Evolutionary conservation across 2,329 filamentous ascomycete genomes (phyloP).

Genomic region (Xylaria multiplex): DNA sequence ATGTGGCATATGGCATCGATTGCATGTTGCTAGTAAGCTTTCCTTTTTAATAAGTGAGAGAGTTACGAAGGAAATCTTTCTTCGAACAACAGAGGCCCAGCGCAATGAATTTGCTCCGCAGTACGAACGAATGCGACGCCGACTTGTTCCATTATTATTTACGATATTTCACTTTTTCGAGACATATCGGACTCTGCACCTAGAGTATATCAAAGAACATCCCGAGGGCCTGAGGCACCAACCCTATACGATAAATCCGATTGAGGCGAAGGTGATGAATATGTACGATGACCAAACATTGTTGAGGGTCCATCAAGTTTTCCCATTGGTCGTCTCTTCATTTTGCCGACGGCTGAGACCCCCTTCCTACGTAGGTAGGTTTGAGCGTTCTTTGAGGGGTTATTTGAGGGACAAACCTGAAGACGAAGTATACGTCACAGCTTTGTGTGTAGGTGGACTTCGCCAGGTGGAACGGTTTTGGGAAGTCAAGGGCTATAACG

Average conservation of each 20-base stretch:
- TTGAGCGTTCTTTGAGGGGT: slow-evolving; percentile 70
- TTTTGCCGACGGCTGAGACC: slow-evolving; percentile 71
- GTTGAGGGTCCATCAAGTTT: slow-evolving; percentile 71
- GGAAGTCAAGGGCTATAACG: slow-evolving; percentile 74
- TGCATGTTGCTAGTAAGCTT: slow-evolving; percentile 72
- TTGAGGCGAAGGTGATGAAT: slow-evolving; percentile 69
- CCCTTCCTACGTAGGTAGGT: slow-evolving; percentile 70
- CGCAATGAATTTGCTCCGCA: slow-evolving; percentile 68
- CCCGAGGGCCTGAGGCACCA: slow-evolving; percentile 62
- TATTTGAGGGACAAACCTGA: slow-evolving; percentile 71
- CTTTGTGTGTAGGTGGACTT: slow-evolving; percentile 69
- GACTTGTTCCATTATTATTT: slow-evolving; percentile 71
- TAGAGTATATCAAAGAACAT: slow-evolving; percentile 65
- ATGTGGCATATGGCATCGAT: slow-evolving; percentile 72
- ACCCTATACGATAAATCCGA: slow-evolving; percentile 70
- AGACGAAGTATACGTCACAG: slow-evolving; percentile 70
- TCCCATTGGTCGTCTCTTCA: slow-evolving; percentile 71
- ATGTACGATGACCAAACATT: slow-evolving; percentile 73
- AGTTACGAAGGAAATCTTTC: slow-evolving; percentile 73
- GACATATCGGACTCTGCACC: slow-evolving; percentile 68
- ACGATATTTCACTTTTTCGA: slow-evolving; percentile 76
- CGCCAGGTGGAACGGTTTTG: slow-evolving; percentile 71
- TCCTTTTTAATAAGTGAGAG: slow-evolving; percentile 70
- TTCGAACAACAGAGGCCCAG: slow-evolving; percentile 65
- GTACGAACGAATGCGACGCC: slow-evolving; percentile 70